Percentiles rank a stretch among this genome's conserved stretches.
Evolutionary conservation across 2,329 filamentous ascomycete genomes (phyloP).

Genomic region (Beauveria sp.): DNA sequence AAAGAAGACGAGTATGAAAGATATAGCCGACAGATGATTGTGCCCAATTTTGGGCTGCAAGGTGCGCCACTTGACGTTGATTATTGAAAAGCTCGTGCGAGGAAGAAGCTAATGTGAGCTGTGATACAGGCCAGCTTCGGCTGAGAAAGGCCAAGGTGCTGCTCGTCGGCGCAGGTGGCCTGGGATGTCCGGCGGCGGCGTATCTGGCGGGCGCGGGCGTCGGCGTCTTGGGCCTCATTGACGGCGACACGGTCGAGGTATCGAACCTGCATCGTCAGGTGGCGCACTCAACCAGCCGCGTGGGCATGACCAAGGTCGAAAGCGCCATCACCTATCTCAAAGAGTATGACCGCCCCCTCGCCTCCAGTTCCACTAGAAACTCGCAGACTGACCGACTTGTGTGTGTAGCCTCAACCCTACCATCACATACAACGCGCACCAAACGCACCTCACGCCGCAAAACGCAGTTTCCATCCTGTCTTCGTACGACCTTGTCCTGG

Average conservation of each 20-base stretch:
- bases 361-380: too few relatives aligned
- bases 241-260: slow-evolving; percentile 78
- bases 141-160: slow-evolving; percentile 65
- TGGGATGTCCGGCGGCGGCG: slow-evolving; percentile 87
- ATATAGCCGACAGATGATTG: slow-evolving; percentile 86
- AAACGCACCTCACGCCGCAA: slow-evolving; percentile 56
- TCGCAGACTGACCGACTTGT: too few relatives aligned
- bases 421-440: slow-evolving; percentile 55
- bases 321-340: slow-evolving; percentile 58
- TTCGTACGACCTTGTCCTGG: slow-evolving; percentile 75
- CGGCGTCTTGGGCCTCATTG: slow-evolving; percentile 73
- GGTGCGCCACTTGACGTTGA: slow-evolving; percentile 36
- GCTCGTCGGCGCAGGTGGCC: slow-evolving; percentile 77
- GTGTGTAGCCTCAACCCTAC: slow-evolving; percentile 60
- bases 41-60: slow-evolving; percentile 70
- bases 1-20: slow-evolving; percentile 67
- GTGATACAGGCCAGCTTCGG: slow-evolving; percentile 59
- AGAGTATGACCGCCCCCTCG: slow-evolving; percentile 32
- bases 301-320: slow-evolving; percentile 73
- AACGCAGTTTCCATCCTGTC: slow-evolving; percentile 61
- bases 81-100: too few relatives aligned
- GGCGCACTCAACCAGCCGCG: slow-evolving; percentile 61
- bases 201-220: slow-evolving; percentile 89
- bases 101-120: neutral
- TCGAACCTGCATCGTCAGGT: slow-evolving; percentile 94